phyloP scores from a whole-genome alignment of 2,329 filamentous ascomycete genomes.

The Neopestalotiopsis rosae region DNA sequence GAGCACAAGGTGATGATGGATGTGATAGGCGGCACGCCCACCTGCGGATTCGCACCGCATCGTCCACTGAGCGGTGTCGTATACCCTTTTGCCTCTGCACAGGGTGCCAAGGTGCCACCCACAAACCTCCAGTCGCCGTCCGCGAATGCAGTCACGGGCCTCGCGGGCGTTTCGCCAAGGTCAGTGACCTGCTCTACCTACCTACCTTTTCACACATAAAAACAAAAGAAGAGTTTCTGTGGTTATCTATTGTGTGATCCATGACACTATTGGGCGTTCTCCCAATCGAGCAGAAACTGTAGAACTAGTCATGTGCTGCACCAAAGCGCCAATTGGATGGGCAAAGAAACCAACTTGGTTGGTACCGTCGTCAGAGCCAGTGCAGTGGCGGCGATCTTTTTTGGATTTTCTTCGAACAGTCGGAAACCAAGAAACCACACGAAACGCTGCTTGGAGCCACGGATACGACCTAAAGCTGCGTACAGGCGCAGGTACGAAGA shows the following conservation, averaged over 20 bases:
- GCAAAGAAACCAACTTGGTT: neutral
- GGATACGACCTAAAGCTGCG: neutral
- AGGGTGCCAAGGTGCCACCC: constrained; percentile 1
- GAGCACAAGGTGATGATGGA: constrained; percentile 4
- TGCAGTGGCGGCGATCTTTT: neutral
- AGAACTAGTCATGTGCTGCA: constrained; percentile 1
- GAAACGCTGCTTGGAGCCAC: constrained; percentile 11
- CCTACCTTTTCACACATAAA: neutral
- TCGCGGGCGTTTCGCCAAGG: constrained; percentile 18
- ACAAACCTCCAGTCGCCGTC: constrained; percentile 11
- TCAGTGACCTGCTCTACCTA: neutral
- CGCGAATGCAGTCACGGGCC: neutral
- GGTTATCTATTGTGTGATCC: constrained; percentile 6
- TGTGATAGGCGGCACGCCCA: constrained; percentile 14
- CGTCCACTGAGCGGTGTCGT: constrained; percentile 12
- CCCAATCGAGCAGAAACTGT: neutral
- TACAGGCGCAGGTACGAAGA: neutral
- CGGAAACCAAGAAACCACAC: constrained; percentile 8
- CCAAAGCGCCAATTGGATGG: constrained; percentile 9
- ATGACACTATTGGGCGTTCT: neutral
- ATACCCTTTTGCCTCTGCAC: constrained; percentile 19
- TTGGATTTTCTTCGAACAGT: neutral
- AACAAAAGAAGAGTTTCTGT: neutral
- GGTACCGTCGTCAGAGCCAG: neutral
- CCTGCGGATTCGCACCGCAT: neutral